These are phyloP conservation scores for Hygrophorus pudorinus DNA, from an alignment of 768 basidiomycete species.

Conservation along the genomic window DNA sequence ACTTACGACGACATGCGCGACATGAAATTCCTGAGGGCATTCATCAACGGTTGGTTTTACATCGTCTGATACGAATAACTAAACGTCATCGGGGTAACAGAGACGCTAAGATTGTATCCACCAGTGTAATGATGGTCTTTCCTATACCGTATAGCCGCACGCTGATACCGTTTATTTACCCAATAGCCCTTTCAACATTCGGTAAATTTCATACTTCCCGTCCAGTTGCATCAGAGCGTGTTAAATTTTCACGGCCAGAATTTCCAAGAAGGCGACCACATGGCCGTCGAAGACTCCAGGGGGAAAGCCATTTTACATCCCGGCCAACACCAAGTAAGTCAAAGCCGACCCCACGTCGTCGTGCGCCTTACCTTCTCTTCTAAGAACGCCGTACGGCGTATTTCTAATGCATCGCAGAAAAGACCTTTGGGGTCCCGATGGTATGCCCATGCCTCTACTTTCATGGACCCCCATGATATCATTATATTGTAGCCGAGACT, in stretches of 20 bases:
- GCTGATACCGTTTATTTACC: background rate
- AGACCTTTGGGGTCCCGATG: conserved; percentile 63
- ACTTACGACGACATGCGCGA: conserved; percentile 45
- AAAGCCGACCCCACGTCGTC: background rate
- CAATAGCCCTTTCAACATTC: conserved; percentile 30
- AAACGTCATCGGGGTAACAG: conserved; percentile 14
- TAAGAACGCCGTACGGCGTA: conserved; percentile 36
- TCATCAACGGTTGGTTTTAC: conserved; percentile 37
- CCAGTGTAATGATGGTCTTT: conserved; percentile 27
- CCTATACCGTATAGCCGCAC: background rate
- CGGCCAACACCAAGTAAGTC: conserved; percentile 23
- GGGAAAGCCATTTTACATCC: conserved; percentile 29
- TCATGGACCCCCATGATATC: background rate
- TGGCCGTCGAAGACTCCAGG: conserved; percentile 21
- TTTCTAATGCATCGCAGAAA: conserved; percentile 51
- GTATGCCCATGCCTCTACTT: conserved; percentile 18
- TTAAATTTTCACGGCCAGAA: conserved; percentile 6
- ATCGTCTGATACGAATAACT: too few relatives aligned
- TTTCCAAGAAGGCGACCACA: conserved; percentile 15
- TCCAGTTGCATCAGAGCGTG: background rate
- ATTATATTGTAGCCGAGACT: conserved; percentile 26
- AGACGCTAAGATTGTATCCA: conserved; percentile 46
- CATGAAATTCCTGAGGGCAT: conserved; percentile 49
- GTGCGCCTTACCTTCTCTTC: background rate
- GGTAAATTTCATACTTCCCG: conserved; percentile 9